phyloP scores from a whole-genome alignment of 495 filamentous ascomycete species.

The Acidomyces sp. region DNA sequence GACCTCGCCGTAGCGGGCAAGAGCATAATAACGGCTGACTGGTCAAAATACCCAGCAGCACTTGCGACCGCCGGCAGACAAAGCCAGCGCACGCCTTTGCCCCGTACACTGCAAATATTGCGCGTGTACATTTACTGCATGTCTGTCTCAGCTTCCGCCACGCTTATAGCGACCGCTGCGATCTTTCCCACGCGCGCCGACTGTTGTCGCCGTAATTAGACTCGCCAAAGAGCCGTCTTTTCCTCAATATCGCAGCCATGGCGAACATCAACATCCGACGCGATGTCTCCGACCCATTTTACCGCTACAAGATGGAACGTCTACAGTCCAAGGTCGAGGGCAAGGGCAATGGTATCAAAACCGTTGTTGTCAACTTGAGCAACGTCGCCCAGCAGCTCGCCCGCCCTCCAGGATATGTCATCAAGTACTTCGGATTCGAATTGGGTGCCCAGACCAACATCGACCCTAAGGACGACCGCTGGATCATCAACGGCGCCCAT shows the following conservation, averaged over 20 bases:
- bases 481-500: conserved; percentile 99
- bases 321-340: conserved; percentile 98
- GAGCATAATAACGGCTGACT: conserved; percentile 74
- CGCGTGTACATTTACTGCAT: conserved; percentile 31
- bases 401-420: conserved; percentile 84
- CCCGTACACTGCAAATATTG: not conserved
- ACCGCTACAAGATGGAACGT: conserved; percentile 99
- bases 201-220: conserved; percentile 2
- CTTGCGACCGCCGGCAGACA: no score
- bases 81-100: no score
- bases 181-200: conserved; percentile 1
- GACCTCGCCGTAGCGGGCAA: conserved; percentile 68
- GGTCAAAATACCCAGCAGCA: conserved; percentile 2
- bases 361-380: conserved; percentile 90
- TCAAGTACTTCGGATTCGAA: conserved; percentile 99
- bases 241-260: conserved; percentile 48
- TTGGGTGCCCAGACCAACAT: conserved; percentile 96
- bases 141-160: conserved; percentile 25
- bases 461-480: conserved; percentile 92
- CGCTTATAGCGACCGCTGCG: conserved; percentile 13
- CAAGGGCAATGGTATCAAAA: conserved; percentile 97
- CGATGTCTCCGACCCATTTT: conserved; percentile 97
- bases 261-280: conserved; percentile 94
- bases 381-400: conserved; percentile 86
- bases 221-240: not conserved